phyloP scores from a whole-genome alignment of 148 eudicot species.

The Mesembryanthemum crystallinum region DNA sequence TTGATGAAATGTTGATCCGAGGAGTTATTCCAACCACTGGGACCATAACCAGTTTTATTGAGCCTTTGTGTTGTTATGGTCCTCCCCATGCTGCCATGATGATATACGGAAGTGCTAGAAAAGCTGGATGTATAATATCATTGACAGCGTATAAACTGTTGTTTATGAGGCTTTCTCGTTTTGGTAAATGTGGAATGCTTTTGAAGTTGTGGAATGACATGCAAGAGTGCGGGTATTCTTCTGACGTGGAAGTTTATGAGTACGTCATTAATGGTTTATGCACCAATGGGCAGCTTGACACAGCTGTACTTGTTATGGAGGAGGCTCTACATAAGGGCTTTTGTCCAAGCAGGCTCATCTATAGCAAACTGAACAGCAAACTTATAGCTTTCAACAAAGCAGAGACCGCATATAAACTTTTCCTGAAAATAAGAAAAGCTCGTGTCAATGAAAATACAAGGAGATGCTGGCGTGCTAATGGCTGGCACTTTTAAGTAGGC shows the following conservation, averaged over 20 bases:
- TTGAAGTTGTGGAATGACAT: conserved; percentile 77
- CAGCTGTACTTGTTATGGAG: conserved; percentile 74
- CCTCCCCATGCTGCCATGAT: conserved; percentile 92
- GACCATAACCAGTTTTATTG: conserved; percentile 62
- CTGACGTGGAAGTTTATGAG: conserved; percentile 78
- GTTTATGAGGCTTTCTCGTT: conserved; percentile 77
- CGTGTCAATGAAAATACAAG: conserved; percentile 66
- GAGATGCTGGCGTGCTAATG: conserved; percentile 74
- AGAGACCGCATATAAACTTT: conserved; percentile 69
- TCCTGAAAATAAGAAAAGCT: conserved; percentile 60
- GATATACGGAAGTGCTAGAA: conserved; percentile 69
- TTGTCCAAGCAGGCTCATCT: conserved; percentile 75
- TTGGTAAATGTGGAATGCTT: conserved; percentile 92
- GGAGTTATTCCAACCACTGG: conserved; percentile 72
- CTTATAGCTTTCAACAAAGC: conserved; percentile 60
- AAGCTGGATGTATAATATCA: conserved; percentile 60
- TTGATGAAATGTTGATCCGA: conserved; percentile 64
- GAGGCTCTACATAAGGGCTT: conserved; percentile 70
- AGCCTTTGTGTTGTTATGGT: conserved; percentile 76
- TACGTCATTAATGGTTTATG: conserved; percentile 76
- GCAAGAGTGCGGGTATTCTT: conserved; percentile 67
- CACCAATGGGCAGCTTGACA: conserved; percentile 84
- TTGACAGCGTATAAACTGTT: conserved; percentile 68
- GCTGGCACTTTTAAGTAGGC: conserved; percentile 74
- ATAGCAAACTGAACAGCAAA: conserved; percentile 68